These are phyloP conservation scores for Hansenula lynferdii DNA, from an alignment of 1,139 yeast genomes.

Conservation along the genomic window DNA sequence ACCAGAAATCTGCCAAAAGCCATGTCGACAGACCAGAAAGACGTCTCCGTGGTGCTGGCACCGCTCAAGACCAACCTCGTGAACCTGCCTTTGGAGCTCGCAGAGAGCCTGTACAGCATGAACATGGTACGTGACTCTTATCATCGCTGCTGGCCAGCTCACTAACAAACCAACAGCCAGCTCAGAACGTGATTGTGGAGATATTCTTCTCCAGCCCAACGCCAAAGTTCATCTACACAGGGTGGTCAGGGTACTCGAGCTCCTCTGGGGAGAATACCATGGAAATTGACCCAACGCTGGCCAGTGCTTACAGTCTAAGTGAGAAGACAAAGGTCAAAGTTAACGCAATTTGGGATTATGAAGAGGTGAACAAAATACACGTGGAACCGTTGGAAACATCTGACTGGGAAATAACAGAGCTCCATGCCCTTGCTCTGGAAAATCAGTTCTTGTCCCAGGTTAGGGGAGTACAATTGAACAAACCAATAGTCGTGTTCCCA, in stretches of 20 bases:
- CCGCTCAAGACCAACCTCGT: slow-evolving; percentile 50
- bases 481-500: slow-evolving; percentile 67
- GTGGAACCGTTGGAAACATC: slow-evolving; percentile 73
- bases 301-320: slow-evolving; percentile 34
- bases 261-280: slow-evolving; percentile 29
- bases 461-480: slow-evolving; percentile 63
- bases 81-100: slow-evolving; percentile 50
- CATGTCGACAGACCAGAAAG: slow-evolving; percentile 10
- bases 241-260: slow-evolving; percentile 76
- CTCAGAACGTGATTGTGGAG: slow-evolving; percentile 60
- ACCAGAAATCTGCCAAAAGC: too few species aligned
- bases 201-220: slow-evolving; percentile 17
- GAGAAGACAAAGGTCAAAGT: slow-evolving; percentile 38
- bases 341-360: slow-evolving; percentile 35
- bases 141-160: background rate
- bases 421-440: slow-evolving; percentile 77
- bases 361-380: slow-evolving; percentile 54
- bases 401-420: slow-evolving; percentile 91
- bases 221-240: slow-evolving; percentile 38
- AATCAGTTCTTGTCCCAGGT: slow-evolving; percentile 73
- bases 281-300: slow-evolving; percentile 56
- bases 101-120: slow-evolving; percentile 45
- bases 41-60: slow-evolving; percentile 27
- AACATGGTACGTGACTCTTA: slow-evolving; percentile 35
- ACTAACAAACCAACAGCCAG: slow-evolving; percentile 23